Base-by-base conservation (phyloP, 345 rosid genomes). In the Moricandia arvensis region DNA sequence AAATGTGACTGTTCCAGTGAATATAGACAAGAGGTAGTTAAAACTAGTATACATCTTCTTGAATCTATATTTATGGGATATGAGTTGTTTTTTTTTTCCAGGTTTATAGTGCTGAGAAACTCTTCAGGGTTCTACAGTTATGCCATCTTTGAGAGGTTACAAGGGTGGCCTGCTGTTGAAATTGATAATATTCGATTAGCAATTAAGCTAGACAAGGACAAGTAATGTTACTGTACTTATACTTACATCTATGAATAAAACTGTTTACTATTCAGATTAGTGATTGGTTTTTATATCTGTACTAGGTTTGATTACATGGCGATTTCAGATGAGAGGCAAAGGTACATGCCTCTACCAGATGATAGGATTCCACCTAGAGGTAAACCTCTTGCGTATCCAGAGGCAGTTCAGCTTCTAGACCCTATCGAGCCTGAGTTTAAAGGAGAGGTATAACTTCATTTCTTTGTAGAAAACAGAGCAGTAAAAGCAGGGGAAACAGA, bases 251-350 rank as follows among this genome's bases (percentile, higher is more conserved):
- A 45, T n/a, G 68, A 21, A 7, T 51, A 0, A 26, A 54, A 29
- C 1, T 58, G 3, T 26, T n/a, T 45, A 45, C 7, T 57, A 11
- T 69, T 63, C 45, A 47, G 57, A 75, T 45, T 47, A 49, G 37
- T 53, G 54, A 51, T 59, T 18, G 24, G 15, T 35, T 43, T 35
- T 43, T 13, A 34, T 62, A 55, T 66, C 3, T 24, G 61, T 45
- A 67, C n/a, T 66, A 93, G 98, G 86, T 95, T 95, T 85, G 87
- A 79, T 71, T 90, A 87, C 79, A 90, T 95, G 97, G 91, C 87
- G 0, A 79, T 92, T 68, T 88, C 97, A 66, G 96, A 86, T 78
- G 81, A 86, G 45, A 88, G 97, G 65, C 97, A 90, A 59, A 86
- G 99, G 79, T 73, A 43, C 77, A 90, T 95, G 99, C 97, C 99